Evolutionary conservation across 306 rosid species (phyloP).

Genomic region (Lupinus albus): DNA sequence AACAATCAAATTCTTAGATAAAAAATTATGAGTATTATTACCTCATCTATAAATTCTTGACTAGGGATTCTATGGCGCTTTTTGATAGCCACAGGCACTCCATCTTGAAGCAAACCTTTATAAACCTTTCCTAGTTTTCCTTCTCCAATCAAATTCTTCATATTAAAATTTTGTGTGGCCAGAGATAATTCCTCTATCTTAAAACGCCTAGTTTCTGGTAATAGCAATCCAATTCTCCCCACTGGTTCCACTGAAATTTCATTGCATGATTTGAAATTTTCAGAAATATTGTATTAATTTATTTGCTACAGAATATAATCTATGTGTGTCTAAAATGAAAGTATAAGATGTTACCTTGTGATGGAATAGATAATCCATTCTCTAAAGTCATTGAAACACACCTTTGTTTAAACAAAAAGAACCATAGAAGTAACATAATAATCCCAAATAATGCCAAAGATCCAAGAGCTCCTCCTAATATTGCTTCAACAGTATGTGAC

Average conservation of each 20-base stretch:
- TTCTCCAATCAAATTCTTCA: conserved; percentile 74
- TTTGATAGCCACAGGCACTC: conserved; percentile 85
- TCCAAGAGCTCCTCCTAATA: conserved; percentile 93
- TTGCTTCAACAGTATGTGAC: conserved; percentile 88
- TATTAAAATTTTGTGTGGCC: conserved; percentile 77
- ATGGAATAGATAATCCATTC: conserved; percentile 88
- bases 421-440: conserved; percentile 60
- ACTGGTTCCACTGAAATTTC: conserved; percentile 48
- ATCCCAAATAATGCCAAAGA: conserved; percentile 88
- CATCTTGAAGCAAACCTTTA: conserved; percentile 88
- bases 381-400: conserved; percentile 74
- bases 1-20: conserved; percentile 12
- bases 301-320: background rate
- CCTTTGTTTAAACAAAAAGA: conserved; percentile 54
- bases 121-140: conserved; percentile 92
- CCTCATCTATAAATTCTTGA: conserved; percentile 84
- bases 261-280: conserved; percentile 2
- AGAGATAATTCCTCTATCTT: conserved; percentile 74
- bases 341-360: conserved; percentile 66
- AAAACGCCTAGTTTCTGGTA: conserved; percentile 72
- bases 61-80: conserved; percentile 66
- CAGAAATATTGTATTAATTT: background rate
- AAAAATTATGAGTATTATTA: conserved; percentile 37
- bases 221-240: conserved; percentile 68
- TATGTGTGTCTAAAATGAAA: background rate